Conservation (phyloP, 495 filamentous ascomycete genomes). For the Penicillium ucsense region DNA sequence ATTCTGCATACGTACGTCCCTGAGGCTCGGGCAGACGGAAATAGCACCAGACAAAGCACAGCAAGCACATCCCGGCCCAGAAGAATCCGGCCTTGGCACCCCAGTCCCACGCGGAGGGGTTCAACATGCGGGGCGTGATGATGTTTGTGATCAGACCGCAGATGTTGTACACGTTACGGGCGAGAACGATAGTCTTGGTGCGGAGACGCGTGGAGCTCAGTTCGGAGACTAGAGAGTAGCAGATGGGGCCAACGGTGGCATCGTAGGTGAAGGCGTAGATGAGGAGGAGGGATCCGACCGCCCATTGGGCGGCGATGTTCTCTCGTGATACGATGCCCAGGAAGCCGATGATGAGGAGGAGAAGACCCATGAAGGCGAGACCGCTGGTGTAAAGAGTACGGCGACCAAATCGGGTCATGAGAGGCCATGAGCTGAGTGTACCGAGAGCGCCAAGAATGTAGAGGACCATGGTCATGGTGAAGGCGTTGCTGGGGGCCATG, state of each 20-base stretch:
- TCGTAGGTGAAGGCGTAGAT: conserved; percentile 51
- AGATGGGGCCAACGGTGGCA: conserved; percentile 48
- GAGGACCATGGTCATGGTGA: conserved; percentile 17
- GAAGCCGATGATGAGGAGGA: conserved; percentile 52
- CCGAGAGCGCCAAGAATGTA: conserved; percentile 21
- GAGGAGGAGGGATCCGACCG: conserved; percentile 43
- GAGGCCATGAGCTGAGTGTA: conserved; percentile 15
- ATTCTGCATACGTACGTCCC: conserved; percentile 49
- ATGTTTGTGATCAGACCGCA: conserved; percentile 43
- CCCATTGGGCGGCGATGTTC: conserved; percentile 36
- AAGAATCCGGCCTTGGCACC: conserved; percentile 61
- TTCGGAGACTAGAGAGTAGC: conserved; percentile 54
- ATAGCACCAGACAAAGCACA: conserved; percentile 34
- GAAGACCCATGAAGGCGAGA: conserved; percentile 31
- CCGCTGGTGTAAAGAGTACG: conserved; percentile 45
- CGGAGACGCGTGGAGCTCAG: conserved; percentile 46
- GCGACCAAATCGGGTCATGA: conserved; percentile 38
- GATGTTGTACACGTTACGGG: conserved; percentile 49
- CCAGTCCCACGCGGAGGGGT: conserved; percentile 52
- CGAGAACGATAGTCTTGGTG: conserved; percentile 52
- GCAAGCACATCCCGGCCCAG: conserved; percentile 45
- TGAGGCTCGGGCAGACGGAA: conserved; percentile 53
- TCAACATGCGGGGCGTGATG: conserved; percentile 58
- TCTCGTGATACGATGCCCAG: conserved; percentile 41
- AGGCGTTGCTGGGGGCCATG: conserved; percentile 29